Base-by-base conservation (phyloP, 1,284 basidiomycete genomes). In the Pseudozyma thailandica region DNA sequence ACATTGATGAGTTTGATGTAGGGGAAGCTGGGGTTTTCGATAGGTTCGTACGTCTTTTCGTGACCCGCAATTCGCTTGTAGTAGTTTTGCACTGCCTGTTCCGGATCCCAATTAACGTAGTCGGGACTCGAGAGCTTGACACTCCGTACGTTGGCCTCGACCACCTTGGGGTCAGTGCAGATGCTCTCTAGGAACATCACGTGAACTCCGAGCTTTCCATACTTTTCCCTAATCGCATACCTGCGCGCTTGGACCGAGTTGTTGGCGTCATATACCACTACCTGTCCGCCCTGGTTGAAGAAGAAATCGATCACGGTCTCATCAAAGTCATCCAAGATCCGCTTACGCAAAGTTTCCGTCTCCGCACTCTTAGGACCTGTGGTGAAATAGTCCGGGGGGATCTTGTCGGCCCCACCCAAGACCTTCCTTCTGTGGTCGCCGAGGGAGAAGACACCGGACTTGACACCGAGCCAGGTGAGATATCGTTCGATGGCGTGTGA, bases 221-320 rank as follows among this genome's bases (percentile, higher is more conserved):
- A 98, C 84, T 89, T 92, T 83, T 94, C 89, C 3, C 90, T 89
- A 33, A 96, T 84, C 16, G 85, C 86, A 66, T 90, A 88, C 49
- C 96, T 86, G 33, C 87, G 87, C 41, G 86, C 87, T 44, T 87
- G 86, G 10, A 89, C 90, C 1, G 93, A 93, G 79, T 98, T 98
- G 72, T 98, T 98, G n/a, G 96, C 96, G 82, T 99, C 96, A 85
- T 98, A 98, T 64, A 99, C 94, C 30, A 95, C 93, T 16, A 98
- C 94, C 83, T 99, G 95, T 0, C 94, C 94, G 4, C 86, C 85
- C n/a, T 69, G 54, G 1, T 86, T 86, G 69, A 89, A 87, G 85
- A 96, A 98, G 84, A 92, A 96, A 63, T 93, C 89, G 88, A 89
- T 90, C 42, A 98, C 93, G 51, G 90, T 86, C 79, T 91, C 87